Conservation (phyloP, 208 protist species). For the Crithidia brevicula region DNA sequence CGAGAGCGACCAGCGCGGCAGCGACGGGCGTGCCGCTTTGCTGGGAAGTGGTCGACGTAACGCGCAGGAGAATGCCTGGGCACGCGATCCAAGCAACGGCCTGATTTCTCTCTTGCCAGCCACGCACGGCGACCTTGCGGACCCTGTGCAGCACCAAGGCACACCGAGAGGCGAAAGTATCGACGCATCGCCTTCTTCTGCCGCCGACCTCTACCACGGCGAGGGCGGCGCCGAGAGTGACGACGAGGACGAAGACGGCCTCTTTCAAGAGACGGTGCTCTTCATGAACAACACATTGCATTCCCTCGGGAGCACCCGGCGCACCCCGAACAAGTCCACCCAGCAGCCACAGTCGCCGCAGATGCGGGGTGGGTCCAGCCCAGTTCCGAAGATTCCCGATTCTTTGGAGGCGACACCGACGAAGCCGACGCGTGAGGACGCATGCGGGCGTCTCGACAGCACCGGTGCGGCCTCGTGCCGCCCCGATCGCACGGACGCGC, state of each 20-base stretch:
- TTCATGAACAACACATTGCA: conserved; percentile 36
- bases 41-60: too few relatives aligned
- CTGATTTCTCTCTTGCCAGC: not conserved
- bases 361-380: conserved; percentile 10
- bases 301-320: conserved; percentile 33
- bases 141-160: not conserved
- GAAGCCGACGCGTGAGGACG: not conserved
- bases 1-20: not conserved
- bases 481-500: not conserved
- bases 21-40: too few relatives aligned
- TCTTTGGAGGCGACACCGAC: conserved; percentile 26
- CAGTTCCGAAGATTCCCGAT: conserved; percentile 8
- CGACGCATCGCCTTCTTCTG: too few relatives aligned
- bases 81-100: conserved; percentile 5
- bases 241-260: conserved; percentile 35
- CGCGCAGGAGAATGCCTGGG: conserved; percentile 2
- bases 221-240: conserved; percentile 23
- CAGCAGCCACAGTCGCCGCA: conserved; percentile 4
- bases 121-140: not conserved
- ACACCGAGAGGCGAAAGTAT: too few relatives aligned
- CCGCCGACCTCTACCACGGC: not conserved
- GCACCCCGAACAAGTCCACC: conserved; percentile 17
- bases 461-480: not conserved
- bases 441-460: not conserved
- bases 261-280: conserved; percentile 42